Base-by-base conservation (phyloP, 1,139 yeast genomes). In the Protomyces macrosporus region DNA sequence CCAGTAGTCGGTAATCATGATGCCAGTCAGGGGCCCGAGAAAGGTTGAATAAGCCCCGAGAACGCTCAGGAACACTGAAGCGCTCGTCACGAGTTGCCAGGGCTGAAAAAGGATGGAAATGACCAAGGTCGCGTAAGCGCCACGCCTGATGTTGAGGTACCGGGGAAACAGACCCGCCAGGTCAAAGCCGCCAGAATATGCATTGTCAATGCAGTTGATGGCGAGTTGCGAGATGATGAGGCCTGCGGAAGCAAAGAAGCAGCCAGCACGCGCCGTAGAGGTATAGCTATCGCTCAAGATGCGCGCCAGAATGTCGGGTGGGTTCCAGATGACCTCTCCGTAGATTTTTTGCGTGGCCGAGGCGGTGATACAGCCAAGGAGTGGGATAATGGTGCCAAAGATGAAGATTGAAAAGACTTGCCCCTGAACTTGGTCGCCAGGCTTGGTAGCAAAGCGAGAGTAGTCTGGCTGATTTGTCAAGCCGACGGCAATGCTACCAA, bases 321-420 rank as follows among this genome's bases (percentile, higher is more conserved):
- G 97, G 48, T 88, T 84, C 97, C 97, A 90, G 71, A 82, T 82
- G 45, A 90, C 81, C 67, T 81, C 82, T 35, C 86, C 90, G 70
- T 86, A 89, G 71, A 90, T 74, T 16, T 81, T 75, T 39, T 84
- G 79, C 4, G 95, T 87, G 0, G 97, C 90, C 5, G 95, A 85
- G 40, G 96, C 86, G 30, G 90, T 93, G 70, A 90, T 78, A 66
- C 90, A 87, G 73, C 97, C 97, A 72, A 90, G 85, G 70, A 90
- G 80, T 14, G 95, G 85, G 14, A 96, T 89, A 65, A 90, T 71
- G 3, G 95, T 85, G 74, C 90, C 90, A 70, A 88, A 81, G 75
- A 81, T 76, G 33, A 48, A 45, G 7, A 60, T 65, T 6, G 64
- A 45, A 23, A 33, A 52, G 10, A 59, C 33, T 36, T 62, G 65